These are phyloP conservation scores for Millerozyma miso DNA, from an alignment of 805 yeast genomes.

Conservation along the genomic window DNA sequence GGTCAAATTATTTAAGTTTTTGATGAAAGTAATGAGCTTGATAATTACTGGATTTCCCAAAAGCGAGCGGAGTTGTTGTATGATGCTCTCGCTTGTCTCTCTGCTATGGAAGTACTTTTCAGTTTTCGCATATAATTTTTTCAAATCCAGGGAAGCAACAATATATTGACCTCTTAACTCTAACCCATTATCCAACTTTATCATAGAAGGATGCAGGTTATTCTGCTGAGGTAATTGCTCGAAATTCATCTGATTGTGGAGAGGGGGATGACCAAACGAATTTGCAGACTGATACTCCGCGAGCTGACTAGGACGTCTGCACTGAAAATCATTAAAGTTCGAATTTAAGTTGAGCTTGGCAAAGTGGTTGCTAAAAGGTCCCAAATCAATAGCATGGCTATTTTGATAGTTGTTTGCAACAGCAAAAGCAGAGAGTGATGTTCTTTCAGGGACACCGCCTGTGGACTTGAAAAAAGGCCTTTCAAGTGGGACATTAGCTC, in stretches of 20 bases:
- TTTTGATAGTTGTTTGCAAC: conserved; percentile 25
- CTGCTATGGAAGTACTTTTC: conserved; percentile 48
- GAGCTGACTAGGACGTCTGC: conserved; percentile 41
- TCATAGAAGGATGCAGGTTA: conserved; percentile 11
- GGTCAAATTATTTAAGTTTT: conserved; percentile 38
- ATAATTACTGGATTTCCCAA: conserved; percentile 23
- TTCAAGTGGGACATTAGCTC: background rate
- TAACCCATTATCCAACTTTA: conserved; percentile 59
- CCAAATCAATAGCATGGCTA: conserved; percentile 13
- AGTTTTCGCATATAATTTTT: conserved; percentile 45
- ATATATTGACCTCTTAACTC: conserved; percentile 52
- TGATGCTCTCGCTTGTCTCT: conserved; percentile 21
- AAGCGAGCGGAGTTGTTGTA: conserved; percentile 23
- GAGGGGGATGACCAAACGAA: background rate
- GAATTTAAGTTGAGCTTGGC: conserved; percentile 28
- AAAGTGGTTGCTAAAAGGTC: conserved; percentile 28
- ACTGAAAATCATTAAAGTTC: conserved; percentile 34
- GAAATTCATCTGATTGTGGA: background rate
- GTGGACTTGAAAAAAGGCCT: conserved; percentile 2
- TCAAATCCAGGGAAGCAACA: conserved; percentile 56
- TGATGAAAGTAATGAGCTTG: conserved; percentile 34
- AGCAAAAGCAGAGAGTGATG: conserved; percentile 23
- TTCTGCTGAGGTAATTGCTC: conserved; percentile 5
- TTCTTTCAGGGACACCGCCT: conserved; percentile 6
- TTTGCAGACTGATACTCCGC: conserved; percentile 19